These are phyloP conservation scores for Spencermartinsiella ligniputridi DNA, from an alignment of 1,139 yeast genomes.

Conservation along the genomic window DNA sequence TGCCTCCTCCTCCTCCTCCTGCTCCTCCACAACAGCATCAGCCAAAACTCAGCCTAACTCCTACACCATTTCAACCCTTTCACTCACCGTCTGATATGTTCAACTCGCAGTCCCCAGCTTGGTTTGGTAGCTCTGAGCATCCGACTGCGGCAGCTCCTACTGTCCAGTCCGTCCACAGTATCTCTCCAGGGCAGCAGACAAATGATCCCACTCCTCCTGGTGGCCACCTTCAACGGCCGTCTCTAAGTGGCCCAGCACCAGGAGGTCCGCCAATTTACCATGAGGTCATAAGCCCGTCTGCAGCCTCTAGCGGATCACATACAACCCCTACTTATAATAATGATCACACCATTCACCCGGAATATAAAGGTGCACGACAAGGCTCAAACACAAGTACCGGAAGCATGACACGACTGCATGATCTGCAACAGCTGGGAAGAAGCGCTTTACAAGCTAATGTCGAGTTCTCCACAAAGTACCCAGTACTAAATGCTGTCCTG, in stretches of 20 bases:
- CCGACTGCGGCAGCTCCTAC: background rate
- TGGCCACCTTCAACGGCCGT: background rate
- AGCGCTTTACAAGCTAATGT: background rate
- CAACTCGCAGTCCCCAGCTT: background rate
- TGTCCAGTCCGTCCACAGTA: background rate
- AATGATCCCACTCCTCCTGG: background rate
- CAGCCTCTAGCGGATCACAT: background rate
- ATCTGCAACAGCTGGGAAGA: background rate
- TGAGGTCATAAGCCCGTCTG: background rate
- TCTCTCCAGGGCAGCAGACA: background rate
- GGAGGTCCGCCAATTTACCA: background rate
- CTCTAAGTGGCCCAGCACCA: background rate
- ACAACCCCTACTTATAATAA: background rate
- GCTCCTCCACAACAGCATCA: too few relatives aligned
- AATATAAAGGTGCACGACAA: background rate
- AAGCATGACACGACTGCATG: background rate
- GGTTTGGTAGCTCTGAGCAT: background rate
- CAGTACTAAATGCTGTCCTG: constrained; percentile 27
- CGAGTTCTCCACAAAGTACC: constrained; percentile 22
- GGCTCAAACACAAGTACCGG: background rate
- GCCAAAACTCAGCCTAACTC: background rate
- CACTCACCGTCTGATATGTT: background rate
- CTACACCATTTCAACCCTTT: background rate
- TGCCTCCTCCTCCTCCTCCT: too few relatives aligned
- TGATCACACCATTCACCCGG: background rate